Evolutionary conservation across 305 asterid genomes (phyloP).

Genomic region (Fraxinus paxiana): DNA sequence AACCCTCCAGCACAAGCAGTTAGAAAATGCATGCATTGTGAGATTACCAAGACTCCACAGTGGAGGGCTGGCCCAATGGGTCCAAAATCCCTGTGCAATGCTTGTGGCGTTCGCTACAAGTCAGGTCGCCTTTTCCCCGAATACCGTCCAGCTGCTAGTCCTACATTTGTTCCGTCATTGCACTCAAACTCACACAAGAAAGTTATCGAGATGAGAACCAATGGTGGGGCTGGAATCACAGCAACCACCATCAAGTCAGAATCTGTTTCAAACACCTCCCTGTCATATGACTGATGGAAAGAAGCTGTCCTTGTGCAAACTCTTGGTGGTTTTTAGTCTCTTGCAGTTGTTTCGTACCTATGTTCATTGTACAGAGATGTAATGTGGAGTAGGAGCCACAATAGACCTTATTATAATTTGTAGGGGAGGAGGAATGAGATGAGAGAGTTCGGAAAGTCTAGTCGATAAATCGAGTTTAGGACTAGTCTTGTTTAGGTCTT

Average conservation of each 20-base stretch:
- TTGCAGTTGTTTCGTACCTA: not conserved
- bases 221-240: not conserved
- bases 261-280: slow-evolving; percentile 17
- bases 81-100: slow-evolving; percentile 79
- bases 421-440: slow-evolving; percentile 17
- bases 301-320: slow-evolving; percentile 20
- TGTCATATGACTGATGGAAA: slow-evolving; percentile 14
- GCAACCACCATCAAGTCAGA: slow-evolving; percentile 28
- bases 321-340: slow-evolving; percentile 31
- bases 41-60: slow-evolving; percentile 82
- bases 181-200: slow-evolving; percentile 96
- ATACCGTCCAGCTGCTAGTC: slow-evolving; percentile 92
- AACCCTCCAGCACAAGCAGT: slow-evolving; percentile 34
- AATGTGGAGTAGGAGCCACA: slow-evolving; percentile 37
- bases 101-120: slow-evolving; percentile 90
- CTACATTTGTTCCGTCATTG: slow-evolving; percentile 69
- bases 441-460: slow-evolving; percentile 30
- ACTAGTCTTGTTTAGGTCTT: slow-evolving; percentile 35
- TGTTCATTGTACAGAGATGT: slow-evolving; percentile 69
- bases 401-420: slow-evolving; percentile 36
- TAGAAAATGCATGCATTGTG: slow-evolving; percentile 79
- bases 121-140: slow-evolving; percentile 85
- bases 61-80: slow-evolving; percentile 90
- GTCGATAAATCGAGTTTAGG: slow-evolving; percentile 34
- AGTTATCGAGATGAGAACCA: slow-evolving; percentile 79